phyloP scores from a whole-genome alignment of 257 asterid genomes.

The Hygrophila difformis region DNA sequence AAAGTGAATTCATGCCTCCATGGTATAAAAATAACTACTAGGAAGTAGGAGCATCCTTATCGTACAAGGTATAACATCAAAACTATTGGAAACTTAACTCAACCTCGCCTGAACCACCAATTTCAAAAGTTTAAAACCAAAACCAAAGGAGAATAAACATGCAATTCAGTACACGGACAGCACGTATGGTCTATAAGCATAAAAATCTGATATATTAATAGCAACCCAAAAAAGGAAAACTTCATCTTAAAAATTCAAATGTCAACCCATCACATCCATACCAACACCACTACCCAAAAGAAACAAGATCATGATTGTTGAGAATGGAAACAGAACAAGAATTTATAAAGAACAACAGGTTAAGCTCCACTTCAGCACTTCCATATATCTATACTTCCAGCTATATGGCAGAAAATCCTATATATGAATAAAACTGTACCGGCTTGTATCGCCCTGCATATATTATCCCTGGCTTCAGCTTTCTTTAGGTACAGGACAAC shows the following conservation, averaged over 20 bases:
- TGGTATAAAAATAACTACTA: too few relatives aligned
- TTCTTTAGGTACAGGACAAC: too few relatives aligned
- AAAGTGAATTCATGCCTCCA: too few relatives aligned
- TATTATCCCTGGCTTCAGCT: too few relatives aligned
- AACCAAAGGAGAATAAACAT: constrained; percentile 19
- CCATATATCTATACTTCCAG: not conserved
- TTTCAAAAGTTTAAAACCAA: constrained; percentile 19
- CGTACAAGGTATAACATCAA: too few relatives aligned
- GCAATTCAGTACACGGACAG: too few relatives aligned
- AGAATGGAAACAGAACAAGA: not conserved
- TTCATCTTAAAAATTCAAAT: constrained; percentile 9
- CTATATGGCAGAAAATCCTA: constrained; percentile 13
- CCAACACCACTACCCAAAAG: not conserved
- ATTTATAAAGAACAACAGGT: constrained; percentile 4
- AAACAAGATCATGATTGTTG: not conserved
- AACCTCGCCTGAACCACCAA: too few relatives aligned
- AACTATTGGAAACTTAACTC: too few relatives aligned
- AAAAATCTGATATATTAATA: not conserved
- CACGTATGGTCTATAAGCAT: too few relatives aligned
- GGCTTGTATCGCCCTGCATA: too few relatives aligned
- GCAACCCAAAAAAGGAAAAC: constrained; percentile 4
- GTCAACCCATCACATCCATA: not conserved
- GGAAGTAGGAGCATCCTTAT: too few relatives aligned
- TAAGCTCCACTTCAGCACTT: not conserved
- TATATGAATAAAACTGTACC: too few relatives aligned